These are phyloP conservation scores for Chaetomium sp. DNA, from an alignment of 2,329 filamentous ascomycete species.

Conservation along the genomic window DNA sequence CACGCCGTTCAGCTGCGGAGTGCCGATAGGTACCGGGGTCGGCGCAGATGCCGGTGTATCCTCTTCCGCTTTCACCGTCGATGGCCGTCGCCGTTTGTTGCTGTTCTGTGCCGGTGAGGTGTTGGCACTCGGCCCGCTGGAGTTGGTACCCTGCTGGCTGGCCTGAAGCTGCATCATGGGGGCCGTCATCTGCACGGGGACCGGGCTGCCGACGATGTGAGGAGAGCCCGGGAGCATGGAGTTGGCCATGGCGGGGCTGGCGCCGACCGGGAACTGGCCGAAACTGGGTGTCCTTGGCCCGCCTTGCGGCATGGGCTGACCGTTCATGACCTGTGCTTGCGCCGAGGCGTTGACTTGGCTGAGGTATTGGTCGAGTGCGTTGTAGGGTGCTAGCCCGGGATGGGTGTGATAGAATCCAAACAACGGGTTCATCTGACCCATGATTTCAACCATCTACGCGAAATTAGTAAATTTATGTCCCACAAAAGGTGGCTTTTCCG, in stretches of 20 bases:
- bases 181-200: slow-evolving; percentile 56
- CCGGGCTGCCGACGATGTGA: slow-evolving; percentile 51
- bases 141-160: slow-evolving; percentile 61
- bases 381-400: slow-evolving; percentile 48
- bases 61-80: slow-evolving; percentile 52
- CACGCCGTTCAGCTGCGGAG: slow-evolving; percentile 47
- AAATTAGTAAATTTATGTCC: slow-evolving; percentile 22
- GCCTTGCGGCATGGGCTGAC: slow-evolving; percentile 42
- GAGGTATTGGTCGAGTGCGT: slow-evolving; percentile 56
- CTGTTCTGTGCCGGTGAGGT: slow-evolving; percentile 51
- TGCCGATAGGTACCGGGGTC: slow-evolving; percentile 38
- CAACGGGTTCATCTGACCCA: slow-evolving; percentile 60
- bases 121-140: slow-evolving; percentile 60
- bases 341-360: slow-evolving; percentile 37
- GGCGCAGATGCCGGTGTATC: slow-evolving; percentile 42
- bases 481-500: background rate
- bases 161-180: slow-evolving; percentile 61
- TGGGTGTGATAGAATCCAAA: slow-evolving; percentile 53
- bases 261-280: slow-evolving; percentile 51
- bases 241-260: slow-evolving; percentile 54
- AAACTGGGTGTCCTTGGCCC: slow-evolving; percentile 48
- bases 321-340: slow-evolving; percentile 39
- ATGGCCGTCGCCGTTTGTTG: slow-evolving; percentile 53
- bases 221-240: slow-evolving; percentile 57
- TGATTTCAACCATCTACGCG: slow-evolving; percentile 54